Conservation (phyloP, 306 rosid genomes). For the Astragalus glycyphyllos region DNA sequence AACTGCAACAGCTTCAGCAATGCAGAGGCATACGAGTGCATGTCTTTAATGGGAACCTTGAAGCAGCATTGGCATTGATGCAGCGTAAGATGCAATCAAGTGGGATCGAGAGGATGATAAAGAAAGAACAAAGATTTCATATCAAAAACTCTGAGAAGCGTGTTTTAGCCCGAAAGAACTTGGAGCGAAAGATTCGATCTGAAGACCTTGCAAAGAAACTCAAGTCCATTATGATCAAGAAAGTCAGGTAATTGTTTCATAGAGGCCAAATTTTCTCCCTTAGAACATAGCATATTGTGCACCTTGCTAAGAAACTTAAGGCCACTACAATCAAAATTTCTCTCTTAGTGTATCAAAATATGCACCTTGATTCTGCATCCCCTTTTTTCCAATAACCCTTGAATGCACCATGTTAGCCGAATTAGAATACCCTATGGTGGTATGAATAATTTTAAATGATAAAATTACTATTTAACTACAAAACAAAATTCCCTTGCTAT, state of each 20-base stretch:
- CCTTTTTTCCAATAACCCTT: neutral
- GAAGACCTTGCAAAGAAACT: conserved; percentile 83
- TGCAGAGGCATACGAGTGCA: conserved; percentile 78
- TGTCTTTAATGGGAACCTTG: conserved; percentile 73
- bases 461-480: neutral
- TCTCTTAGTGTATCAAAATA: neutral
- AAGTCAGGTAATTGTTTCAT: conserved; percentile 72
- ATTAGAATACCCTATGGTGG: too few species aligned
- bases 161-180: conserved; percentile 66
- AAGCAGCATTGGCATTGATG: conserved; percentile 62
- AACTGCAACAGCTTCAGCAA: conserved; percentile 62
- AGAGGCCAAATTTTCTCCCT: neutral
- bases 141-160: conserved; percentile 94
- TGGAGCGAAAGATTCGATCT: conserved; percentile 66
- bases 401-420: conserved; percentile 15
- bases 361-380: conserved; percentile 1
- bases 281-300: neutral
- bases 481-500: neutral
- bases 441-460: neutral
- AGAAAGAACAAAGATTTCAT: conserved; percentile 67
- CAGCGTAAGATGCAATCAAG: conserved; percentile 84
- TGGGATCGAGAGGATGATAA: conserved; percentile 88
- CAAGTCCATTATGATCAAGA: conserved; percentile 72
- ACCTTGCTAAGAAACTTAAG: conserved; percentile 69
- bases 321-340: conserved; percentile 49